Percentiles rank a stretch among this genome's conserved stretches.
These are phyloP conservation scores for Populus deltoides DNA, from an alignment of 345 rosid genomes.

Conservation along the genomic window DNA sequence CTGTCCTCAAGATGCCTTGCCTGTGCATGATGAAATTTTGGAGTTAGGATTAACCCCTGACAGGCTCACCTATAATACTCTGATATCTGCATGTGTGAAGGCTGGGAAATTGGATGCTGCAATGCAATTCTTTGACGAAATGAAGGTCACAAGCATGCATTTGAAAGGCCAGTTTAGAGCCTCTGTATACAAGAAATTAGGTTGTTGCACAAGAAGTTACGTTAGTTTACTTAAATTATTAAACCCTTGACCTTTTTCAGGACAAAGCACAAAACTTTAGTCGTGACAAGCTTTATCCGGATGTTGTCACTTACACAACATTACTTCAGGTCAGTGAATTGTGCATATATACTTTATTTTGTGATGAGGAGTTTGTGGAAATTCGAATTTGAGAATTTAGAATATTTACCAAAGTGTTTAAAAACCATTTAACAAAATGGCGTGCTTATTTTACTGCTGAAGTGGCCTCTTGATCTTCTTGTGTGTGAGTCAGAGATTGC, in stretches of 20 bases:
- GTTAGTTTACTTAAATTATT: slow-evolving; percentile 17
- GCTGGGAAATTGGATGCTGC: slow-evolving; percentile 53
- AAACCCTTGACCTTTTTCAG: slow-evolving; percentile 30
- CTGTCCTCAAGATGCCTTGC: slow-evolving; percentile 49
- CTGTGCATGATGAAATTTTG: slow-evolving; percentile 47
- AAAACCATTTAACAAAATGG: background rate
- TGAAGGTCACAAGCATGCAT: slow-evolving; percentile 66
- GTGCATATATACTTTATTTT: background rate
- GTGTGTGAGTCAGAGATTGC: background rate
- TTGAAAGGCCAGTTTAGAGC: slow-evolving; percentile 54
- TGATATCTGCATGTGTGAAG: slow-evolving; percentile 58
- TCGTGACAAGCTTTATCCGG: slow-evolving; percentile 42
- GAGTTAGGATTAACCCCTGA: slow-evolving; percentile 59
- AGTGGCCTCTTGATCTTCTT: slow-evolving; percentile 5
- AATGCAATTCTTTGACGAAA: slow-evolving; percentile 55
- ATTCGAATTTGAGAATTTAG: background rate
- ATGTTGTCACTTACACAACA: slow-evolving; percentile 60
- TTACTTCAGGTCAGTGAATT: slow-evolving; percentile 49
- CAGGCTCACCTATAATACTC: slow-evolving; percentile 59
- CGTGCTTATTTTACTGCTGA: background rate
- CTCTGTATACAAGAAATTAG: slow-evolving; percentile 33
- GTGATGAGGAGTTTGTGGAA: background rate
- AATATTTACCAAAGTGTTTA: background rate
- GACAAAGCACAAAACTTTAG: slow-evolving; percentile 40
- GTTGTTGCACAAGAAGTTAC: slow-evolving; percentile 19